These are phyloP conservation scores for Jacaranda copaia DNA, from an alignment of 257 asterid species.

Conservation along the genomic window DNA sequence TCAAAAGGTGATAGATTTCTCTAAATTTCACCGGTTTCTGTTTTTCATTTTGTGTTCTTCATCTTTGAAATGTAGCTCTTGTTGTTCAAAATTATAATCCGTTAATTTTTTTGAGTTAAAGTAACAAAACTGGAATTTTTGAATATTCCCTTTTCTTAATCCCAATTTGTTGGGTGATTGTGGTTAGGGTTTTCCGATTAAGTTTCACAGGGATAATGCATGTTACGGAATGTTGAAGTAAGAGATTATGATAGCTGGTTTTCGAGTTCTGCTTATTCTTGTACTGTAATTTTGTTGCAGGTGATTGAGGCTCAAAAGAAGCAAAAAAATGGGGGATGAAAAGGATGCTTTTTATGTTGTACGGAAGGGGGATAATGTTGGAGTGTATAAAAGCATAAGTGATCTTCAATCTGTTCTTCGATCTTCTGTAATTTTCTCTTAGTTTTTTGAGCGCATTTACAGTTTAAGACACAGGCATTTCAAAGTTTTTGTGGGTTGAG, in stretches of 20 bases:
- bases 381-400: constrained; percentile 72
- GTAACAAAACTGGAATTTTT: neutral
- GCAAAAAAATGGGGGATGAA: constrained; percentile 66
- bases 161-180: constrained; percentile 14
- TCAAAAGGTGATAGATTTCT: constrained; percentile 28
- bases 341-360: constrained; percentile 78
- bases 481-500: neutral
- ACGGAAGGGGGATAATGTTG: constrained; percentile 64
- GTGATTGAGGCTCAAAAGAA: neutral
- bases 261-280: constrained; percentile 12
- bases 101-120: neutral
- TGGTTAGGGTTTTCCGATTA: constrained; percentile 38
- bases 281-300: constrained; percentile 17
- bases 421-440: constrained; percentile 57
- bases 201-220: neutral
- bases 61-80: neutral
- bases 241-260: constrained; percentile 13
- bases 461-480: neutral
- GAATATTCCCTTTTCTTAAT: neutral
- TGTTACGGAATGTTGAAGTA: constrained; percentile 17
- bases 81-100: neutral
- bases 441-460: neutral
- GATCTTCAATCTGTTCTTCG: constrained; percentile 73
- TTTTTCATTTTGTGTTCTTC: neutral
- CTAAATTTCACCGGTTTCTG: constrained; percentile 1